Evolutionary conservation across 352 stramenopile genomes (phyloP), one percentile per base, ranked within the genome.

Genomic region (Blastocystis sp.): DNA sequence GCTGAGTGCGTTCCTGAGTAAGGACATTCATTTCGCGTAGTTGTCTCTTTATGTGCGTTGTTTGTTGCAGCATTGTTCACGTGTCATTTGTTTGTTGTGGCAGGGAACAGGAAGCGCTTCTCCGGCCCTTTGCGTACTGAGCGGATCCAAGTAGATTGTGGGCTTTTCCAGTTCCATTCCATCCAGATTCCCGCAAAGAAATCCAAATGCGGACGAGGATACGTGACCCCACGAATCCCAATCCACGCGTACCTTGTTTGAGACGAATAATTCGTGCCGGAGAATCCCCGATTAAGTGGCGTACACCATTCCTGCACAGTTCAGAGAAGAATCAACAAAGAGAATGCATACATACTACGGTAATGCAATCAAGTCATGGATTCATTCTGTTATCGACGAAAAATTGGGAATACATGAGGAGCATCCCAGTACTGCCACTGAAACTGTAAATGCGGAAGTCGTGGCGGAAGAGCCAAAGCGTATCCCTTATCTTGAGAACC

Each of bases 11-110:
- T 55, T 55, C 16, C 16, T 55, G 45, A 55, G 45, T 16, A 55
- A 55, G 45, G 45, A 55, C 16, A 55, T 55, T 1, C 45, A 55
- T 16, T 55, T 55, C 16, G 45, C 45, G 45, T 55, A 55, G 55
- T 70, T 60, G 29, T 79, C 29, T 79, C 26, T 62, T 51, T 74
- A 45, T 88, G 37, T 88, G 2, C 12, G 4, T 3, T 89, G 63
- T 79, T 89, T 80, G 67, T 89, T 80, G 21, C 10, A 39, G 19
- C n/a, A n/a, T n/a, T n/a, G n/a, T n/a, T n/a, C n/a, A n/a, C n/a
- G n/a, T n/a, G n/a, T n/a, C n/a, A n/a, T n/a, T n/a, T n/a, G n/a
- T n/a, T n/a, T n/a, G n/a, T n/a, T n/a, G n/a, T n/a, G n/a, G n/a
- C n/a, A n/a, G n/a, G n/a, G n/a, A n/a, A n/a, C n/a, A n/a, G n/a